phyloP scores from a whole-genome alignment of 176 grass and related monocot genomes.

The Juncus inflexus region DNA sequence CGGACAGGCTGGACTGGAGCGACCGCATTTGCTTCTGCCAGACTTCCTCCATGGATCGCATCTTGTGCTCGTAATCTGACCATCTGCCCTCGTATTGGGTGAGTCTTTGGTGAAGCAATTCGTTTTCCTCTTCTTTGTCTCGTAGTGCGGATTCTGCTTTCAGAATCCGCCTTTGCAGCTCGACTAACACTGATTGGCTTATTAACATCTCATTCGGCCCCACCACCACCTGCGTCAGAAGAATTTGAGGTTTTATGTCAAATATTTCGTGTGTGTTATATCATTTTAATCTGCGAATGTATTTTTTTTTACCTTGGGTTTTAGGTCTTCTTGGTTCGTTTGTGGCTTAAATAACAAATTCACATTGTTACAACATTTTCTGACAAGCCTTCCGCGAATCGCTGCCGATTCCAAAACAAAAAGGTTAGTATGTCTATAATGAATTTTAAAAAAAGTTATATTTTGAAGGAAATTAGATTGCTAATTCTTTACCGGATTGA shows the following conservation, averaged over 20 bases:
- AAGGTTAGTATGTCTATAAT: slow-evolving; percentile 1
- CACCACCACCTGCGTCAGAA: slow-evolving; percentile 33
- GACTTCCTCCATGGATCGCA: slow-evolving; percentile 95
- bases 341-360: slow-evolving; percentile 31
- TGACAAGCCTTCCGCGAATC: slow-evolving; percentile 76
- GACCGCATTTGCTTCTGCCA: slow-evolving; percentile 98
- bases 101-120: slow-evolving; percentile 78
- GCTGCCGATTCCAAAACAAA: slow-evolving; percentile 37
- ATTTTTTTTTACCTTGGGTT: slow-evolving; percentile 20
- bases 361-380: slow-evolving; percentile 64
- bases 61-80: slow-evolving; percentile 96
- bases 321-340: slow-evolving; percentile 16
- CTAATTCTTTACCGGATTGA: slow-evolving; percentile 65
- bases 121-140: slow-evolving; percentile 94
- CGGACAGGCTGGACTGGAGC: slow-evolving; percentile 71
- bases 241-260: neutral
- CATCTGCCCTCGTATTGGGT: slow-evolving; percentile 83
- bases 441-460: slow-evolving; percentile 10
- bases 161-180: slow-evolving; percentile 78
- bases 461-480: neutral
- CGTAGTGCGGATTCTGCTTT: slow-evolving; percentile 67
- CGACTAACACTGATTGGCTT: slow-evolving; percentile 64
- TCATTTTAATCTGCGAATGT: too few species aligned
- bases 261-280: too few species aligned
- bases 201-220: slow-evolving; percentile 62